These are phyloP conservation scores for Candida suzukii DNA, from an alignment of 805 yeast species.

Conservation along the genomic window DNA sequence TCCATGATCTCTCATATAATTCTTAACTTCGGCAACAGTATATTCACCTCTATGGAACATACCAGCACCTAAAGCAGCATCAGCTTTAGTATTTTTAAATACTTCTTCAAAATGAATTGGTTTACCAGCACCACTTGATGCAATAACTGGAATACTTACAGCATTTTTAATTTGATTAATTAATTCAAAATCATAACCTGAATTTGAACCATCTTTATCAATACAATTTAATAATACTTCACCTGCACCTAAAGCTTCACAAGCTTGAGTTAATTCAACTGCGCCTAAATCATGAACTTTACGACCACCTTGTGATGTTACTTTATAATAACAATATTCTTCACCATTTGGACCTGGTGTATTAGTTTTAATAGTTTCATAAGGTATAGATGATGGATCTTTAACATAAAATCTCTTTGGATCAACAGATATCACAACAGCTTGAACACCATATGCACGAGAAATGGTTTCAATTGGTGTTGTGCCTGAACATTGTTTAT, in stretches of 20 bases:
- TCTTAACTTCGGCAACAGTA: constrained; percentile 78
- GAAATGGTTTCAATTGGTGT: constrained; percentile 94
- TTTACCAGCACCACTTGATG: constrained; percentile 95
- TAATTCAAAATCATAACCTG: constrained; percentile 87
- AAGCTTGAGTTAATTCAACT: constrained; percentile 77
- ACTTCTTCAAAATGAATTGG: constrained; percentile 90
- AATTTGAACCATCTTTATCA: constrained; percentile 94
- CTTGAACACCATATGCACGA: constrained; percentile 88
- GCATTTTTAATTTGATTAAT: constrained; percentile 69
- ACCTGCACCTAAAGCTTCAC: constrained; percentile 94
- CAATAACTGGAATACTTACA: constrained; percentile 88
- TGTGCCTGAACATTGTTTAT: constrained; percentile 54
- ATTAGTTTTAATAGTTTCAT: constrained; percentile 56
- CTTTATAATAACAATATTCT: constrained; percentile 85
- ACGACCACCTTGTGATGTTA: constrained; percentile 96
- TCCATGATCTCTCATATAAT: constrained; percentile 49
- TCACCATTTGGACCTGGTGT: constrained; percentile 86
- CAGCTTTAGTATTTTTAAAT: constrained; percentile 72
- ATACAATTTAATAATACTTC: constrained; percentile 90
- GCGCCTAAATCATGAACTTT: constrained; percentile 86
- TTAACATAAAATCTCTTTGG: constrained; percentile 82
- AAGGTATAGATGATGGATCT: constrained; percentile 51
- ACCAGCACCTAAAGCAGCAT: constrained; percentile 98
- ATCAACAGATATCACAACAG: constrained; percentile 97
- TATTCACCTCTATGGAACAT: constrained; percentile 96